Conservation (phyloP, 2,329 filamentous ascomycete genomes). For the Alternaria arbusti region DNA sequence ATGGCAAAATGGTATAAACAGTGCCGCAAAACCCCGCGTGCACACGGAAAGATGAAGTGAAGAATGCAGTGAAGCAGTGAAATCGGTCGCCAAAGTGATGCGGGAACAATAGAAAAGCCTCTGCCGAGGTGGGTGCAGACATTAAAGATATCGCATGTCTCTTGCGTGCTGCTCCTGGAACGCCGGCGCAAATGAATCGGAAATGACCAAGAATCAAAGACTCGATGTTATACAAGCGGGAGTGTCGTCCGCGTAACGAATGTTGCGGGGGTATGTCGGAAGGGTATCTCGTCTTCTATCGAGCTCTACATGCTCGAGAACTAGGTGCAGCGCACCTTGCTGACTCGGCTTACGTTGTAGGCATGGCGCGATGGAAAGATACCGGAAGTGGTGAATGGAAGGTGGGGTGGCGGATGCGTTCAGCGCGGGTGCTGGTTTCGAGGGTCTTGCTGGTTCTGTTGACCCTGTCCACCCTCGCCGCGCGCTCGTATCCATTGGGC, state of each 20-base stretch:
- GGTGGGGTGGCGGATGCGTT: slow-evolving; percentile 17
- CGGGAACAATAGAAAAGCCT: slow-evolving; percentile 35
- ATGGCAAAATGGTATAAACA: slow-evolving; percentile 43
- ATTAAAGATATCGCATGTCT: slow-evolving; percentile 43
- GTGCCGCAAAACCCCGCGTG: slow-evolving; percentile 28
- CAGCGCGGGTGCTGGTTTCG: slow-evolving; percentile 48
- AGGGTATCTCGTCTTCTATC: slow-evolving; percentile 19
- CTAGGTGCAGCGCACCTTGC: slow-evolving; percentile 16
- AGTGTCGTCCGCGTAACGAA: slow-evolving; percentile 24
- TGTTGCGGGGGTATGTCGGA: slow-evolving; percentile 23
- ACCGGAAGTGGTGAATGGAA: slow-evolving; percentile 7
- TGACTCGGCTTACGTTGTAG: slow-evolving; percentile 21
- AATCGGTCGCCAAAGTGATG: slow-evolving; percentile 26
- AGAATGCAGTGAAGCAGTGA: slow-evolving; percentile 25
- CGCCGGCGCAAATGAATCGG: slow-evolving; percentile 39
- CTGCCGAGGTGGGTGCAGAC: slow-evolving; percentile 36
- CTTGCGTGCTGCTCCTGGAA: slow-evolving; percentile 38
- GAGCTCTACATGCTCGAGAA: slow-evolving; percentile 21
- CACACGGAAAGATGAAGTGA: slow-evolving; percentile 24
- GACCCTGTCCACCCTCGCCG: slow-evolving; percentile 45
- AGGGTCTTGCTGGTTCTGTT: slow-evolving; percentile 47
- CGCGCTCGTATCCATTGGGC: slow-evolving; percentile 46
- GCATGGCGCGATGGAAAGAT: slow-evolving; percentile 11
- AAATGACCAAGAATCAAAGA: slow-evolving; percentile 30
- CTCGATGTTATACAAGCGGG: slow-evolving; percentile 44